phyloP scores from a whole-genome alignment of 75 land plant genomes.

The Selaginella tamariscina region DNA sequence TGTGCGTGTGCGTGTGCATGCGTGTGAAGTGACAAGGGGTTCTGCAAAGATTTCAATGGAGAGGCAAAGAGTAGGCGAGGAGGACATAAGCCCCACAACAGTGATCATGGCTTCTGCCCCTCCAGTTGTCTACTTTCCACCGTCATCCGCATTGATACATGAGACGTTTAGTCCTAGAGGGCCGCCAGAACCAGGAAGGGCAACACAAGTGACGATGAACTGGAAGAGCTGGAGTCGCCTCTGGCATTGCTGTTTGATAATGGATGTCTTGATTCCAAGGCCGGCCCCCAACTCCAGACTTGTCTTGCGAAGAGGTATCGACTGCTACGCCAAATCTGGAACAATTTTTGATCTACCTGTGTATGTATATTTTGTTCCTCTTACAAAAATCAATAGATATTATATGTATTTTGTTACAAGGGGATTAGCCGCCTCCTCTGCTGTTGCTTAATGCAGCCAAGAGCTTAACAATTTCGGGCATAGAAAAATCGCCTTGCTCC shows the following conservation, averaged over 20 bases:
- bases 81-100: constrained; percentile 34
- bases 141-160: constrained; percentile 22
- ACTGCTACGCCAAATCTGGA: not conserved
- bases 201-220: constrained; percentile 85
- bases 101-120: constrained; percentile 36
- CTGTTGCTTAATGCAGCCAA: not conserved
- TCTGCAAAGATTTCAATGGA: constrained; percentile 30
- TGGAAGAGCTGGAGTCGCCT: constrained; percentile 62
- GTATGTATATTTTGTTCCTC: no score
- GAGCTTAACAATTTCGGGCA: not conserved
- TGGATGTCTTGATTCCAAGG: not conserved
- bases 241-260: constrained; percentile 38
- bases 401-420: no score
- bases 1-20: no score
- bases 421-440: no score
- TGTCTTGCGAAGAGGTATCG: not conserved
- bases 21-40: no score
- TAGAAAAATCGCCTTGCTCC: not conserved
- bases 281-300: not conserved
- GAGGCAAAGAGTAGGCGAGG: constrained; percentile 25
- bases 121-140: constrained; percentile 48
- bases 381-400: no score
- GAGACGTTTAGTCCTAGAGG: constrained; percentile 1
- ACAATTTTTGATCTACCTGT: no score
- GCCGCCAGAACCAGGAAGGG: constrained; percentile 56